Evolutionary conservation across 345 rosid species (phyloP).

Genomic region (Brassica napus): Da-Ae NC_063450.1:44950001-44950500

Average conservation of each 20-base stretch:
- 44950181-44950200: neutral
- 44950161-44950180: neutral
- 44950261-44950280: conserved; percentile 61
- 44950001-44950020: conserved; percentile 94
- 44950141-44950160: conserved; percentile 51
- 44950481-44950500: neutral
- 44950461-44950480: conserved; percentile 10
- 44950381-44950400: conserved; percentile 69
- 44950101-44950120: conserved; percentile 75
- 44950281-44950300: conserved; percentile 68
- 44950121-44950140: conserved; percentile 63
- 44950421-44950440: conserved; percentile 68
- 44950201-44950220: neutral
- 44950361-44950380: conserved; percentile 83
- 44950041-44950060: conserved; percentile 92
- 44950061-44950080: conserved; percentile 91
- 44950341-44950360: conserved; percentile 79
- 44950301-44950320: conserved; percentile 61
- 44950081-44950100: conserved; percentile 95
- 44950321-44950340: conserved; percentile 64
- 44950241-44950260: conserved; percentile 61
- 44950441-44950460: conserved; percentile 68
- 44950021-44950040: conserved; percentile 88
- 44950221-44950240: conserved; percentile 77
- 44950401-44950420: conserved; percentile 66